phyloP scores from a whole-genome alignment of 495 filamentous ascomycete species.

The Glarea lozoyensis region DNA sequence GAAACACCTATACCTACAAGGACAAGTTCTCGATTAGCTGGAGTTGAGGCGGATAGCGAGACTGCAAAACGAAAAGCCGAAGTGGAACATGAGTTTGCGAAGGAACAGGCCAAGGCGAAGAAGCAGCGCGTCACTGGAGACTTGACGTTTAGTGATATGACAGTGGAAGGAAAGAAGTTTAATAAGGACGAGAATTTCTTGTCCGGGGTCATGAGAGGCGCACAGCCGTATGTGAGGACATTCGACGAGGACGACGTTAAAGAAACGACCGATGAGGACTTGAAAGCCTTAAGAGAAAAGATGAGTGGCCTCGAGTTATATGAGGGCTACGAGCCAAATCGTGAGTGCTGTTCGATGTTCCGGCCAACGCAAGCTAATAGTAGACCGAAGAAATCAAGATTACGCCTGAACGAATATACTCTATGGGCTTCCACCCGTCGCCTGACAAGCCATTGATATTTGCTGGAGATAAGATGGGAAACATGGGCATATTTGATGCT shows the following conservation, averaged over 20 bases:
- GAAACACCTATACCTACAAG: slow-evolving; percentile 31
- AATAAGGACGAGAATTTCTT: slow-evolving; percentile 42
- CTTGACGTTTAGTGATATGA: slow-evolving; percentile 65
- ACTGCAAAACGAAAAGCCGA: slow-evolving; percentile 74
- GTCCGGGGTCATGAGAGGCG: slow-evolving; percentile 55
- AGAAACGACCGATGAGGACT: slow-evolving; percentile 65
- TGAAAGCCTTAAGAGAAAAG: slow-evolving; percentile 68
- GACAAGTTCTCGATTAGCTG: slow-evolving; percentile 42
- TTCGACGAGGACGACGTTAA: slow-evolving; percentile 76
- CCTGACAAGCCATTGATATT: slow-evolving; percentile 83
- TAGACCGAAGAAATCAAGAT: slow-evolving; percentile 72
- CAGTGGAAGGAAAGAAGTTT: slow-evolving; percentile 66
- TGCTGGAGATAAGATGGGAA: slow-evolving; percentile 90
- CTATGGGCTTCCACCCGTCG: slow-evolving; percentile 82
- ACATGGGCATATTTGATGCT: slow-evolving; percentile 86
- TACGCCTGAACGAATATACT: slow-evolving; percentile 81
- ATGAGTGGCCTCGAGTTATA: slow-evolving; percentile 77
- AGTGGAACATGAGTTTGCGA: slow-evolving; percentile 52
- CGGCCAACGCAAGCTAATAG: slow-evolving; percentile 4
- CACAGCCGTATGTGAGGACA: slow-evolving; percentile 69
- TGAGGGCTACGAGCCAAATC: slow-evolving; percentile 69
- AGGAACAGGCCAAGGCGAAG: slow-evolving; percentile 59
- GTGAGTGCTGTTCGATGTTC: slow-evolving; percentile 32
- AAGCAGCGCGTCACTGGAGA: slow-evolving; percentile 61
- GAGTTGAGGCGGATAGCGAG: slow-evolving; percentile 45